These are phyloP conservation scores for Xylariaceae sp. DNA, from an alignment of 2,329 filamentous ascomycete genomes.

Conservation along the genomic window DNA sequence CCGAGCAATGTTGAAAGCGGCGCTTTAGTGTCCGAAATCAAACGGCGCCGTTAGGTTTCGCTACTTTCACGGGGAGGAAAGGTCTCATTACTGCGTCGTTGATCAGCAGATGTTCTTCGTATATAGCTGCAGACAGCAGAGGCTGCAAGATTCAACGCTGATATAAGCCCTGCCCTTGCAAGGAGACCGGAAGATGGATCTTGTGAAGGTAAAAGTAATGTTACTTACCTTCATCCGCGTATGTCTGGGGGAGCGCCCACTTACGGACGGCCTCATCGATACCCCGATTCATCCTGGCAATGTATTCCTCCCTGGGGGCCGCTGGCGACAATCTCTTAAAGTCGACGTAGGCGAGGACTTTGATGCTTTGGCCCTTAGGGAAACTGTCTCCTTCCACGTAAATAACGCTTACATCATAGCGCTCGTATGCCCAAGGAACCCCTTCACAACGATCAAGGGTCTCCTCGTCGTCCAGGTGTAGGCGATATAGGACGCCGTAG, in stretches of 20 bases:
- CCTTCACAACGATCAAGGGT: slow-evolving; percentile 56
- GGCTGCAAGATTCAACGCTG: no score
- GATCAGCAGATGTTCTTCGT: no score
- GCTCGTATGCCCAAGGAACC: slow-evolving; percentile 56
- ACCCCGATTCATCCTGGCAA: slow-evolving; percentile 59
- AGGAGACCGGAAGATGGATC: no score
- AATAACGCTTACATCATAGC: slow-evolving; percentile 30
- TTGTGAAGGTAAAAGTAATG: no score
- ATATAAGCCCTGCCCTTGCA: no score
- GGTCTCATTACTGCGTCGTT: no score
- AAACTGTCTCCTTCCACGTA: slow-evolving; percentile 5
- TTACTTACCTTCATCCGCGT: slow-evolving; percentile 30
- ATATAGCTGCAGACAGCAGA: no score
- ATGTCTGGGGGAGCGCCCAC: slow-evolving; percentile 49
- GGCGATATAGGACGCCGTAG: slow-evolving; percentile 54
- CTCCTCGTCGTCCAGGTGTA: slow-evolving; percentile 46
- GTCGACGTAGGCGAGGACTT: slow-evolving; percentile 59
- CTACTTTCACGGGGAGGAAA: no score
- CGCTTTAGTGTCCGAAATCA: no score
- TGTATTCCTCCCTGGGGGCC: slow-evolving; percentile 52
- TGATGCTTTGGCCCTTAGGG: not conserved
- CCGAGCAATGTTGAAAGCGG: no score
- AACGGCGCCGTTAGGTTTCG: no score
- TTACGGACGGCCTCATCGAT: slow-evolving; percentile 52
- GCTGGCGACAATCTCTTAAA: slow-evolving; percentile 32